phyloP scores from a whole-genome alignment of 176 grass and related monocot species.

The Saccharum spontaneum region DNA sequence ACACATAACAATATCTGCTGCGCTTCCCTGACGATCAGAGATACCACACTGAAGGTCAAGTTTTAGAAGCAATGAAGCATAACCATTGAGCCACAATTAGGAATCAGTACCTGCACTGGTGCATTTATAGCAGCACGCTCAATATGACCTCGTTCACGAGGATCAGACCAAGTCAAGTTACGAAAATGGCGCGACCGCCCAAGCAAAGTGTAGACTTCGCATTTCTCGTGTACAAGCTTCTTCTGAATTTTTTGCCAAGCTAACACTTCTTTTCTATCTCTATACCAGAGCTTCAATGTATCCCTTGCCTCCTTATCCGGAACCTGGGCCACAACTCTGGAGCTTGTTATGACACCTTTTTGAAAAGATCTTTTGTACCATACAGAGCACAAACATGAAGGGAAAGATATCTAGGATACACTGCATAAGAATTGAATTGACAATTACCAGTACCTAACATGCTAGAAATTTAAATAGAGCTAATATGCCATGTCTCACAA shows the following conservation, averaged over 20 bases:
- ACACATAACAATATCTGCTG: constrained; percentile 96
- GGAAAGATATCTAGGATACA: background rate
- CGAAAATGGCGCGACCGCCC: constrained; percentile 78
- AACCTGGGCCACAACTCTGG: constrained; percentile 58
- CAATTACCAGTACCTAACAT: background rate
- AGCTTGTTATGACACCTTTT: constrained; percentile 1
- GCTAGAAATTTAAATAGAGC: background rate
- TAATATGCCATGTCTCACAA: constrained; percentile 11
- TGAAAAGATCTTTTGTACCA: background rate
- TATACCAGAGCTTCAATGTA: constrained; percentile 80
- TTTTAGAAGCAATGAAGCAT: background rate
- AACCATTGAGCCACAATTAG: constrained; percentile 22
- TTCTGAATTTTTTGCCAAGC: constrained; percentile 77
- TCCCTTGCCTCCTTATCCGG: constrained; percentile 72
- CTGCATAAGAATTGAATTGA: background rate
- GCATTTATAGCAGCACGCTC: constrained; percentile 94
- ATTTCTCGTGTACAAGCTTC: constrained; percentile 38
- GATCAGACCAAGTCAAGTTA: constrained; percentile 39
- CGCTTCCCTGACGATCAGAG: constrained; percentile 70
- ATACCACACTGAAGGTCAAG: constrained; percentile 10
- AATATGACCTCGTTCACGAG: constrained; percentile 62
- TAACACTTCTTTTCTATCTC: constrained; percentile 77
- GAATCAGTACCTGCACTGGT: constrained; percentile 77
- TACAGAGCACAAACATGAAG: background rate
- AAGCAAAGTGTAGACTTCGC: constrained; percentile 72